Percentiles rank a stretch among this genome's conserved stretches.
Evolutionary conservation across 140 eudicot species (phyloP).

Genomic region (Anethum foeniculum): DNA sequence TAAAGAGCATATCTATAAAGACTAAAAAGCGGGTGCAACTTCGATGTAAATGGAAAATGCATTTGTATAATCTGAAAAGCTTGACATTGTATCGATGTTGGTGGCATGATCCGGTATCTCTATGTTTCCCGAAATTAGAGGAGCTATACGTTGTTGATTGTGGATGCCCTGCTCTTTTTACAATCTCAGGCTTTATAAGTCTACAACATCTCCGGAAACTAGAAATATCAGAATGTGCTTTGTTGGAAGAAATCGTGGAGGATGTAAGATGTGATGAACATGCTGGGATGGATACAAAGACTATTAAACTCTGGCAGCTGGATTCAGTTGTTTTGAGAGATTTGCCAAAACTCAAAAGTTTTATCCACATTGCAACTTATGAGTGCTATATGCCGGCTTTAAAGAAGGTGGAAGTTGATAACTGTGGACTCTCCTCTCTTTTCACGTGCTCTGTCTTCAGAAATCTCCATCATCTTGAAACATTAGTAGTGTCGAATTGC

Average conservation of each 20-base stretch:
- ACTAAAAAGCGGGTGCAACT: neutral
- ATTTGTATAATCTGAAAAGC: neutral
- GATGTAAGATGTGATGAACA: neutral
- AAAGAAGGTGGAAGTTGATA: no score
- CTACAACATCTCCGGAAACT: neutral
- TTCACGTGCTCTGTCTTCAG: neutral
- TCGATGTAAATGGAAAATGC: neutral
- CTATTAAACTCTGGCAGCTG: neutral
- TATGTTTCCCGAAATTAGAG: neutral
- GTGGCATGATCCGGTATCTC: neutral
- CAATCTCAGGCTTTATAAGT: neutral
- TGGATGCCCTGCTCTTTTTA: neutral
- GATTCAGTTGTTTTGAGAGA: neutral
- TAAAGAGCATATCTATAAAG: neutral
- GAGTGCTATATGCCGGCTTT: neutral
- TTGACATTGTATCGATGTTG: neutral
- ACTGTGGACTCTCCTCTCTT: neutral
- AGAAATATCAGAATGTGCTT: neutral
- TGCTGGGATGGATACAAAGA: neutral
- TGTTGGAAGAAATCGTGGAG: conserved; percentile 2
- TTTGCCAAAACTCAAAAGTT: neutral
- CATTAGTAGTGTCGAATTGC: neutral
- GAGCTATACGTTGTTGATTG: neutral
- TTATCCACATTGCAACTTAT: neutral
- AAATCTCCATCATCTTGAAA: neutral